Percentiles rank a stretch among this genome's conserved stretches.
phyloP scores from a whole-genome alignment of 164 flowering plant species.

The Aristolochia californica region DNA sequence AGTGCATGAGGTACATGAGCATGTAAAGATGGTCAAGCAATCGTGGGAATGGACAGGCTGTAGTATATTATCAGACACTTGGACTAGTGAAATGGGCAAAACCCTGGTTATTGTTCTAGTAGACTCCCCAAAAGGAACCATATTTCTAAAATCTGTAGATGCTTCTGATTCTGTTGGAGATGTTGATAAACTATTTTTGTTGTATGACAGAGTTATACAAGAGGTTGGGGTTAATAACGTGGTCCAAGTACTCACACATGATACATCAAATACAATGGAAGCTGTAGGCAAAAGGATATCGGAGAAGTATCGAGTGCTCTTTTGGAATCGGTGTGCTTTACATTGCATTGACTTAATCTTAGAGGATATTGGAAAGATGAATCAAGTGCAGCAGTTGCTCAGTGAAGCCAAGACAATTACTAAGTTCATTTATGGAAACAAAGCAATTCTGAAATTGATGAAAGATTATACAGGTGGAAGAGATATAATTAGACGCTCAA shows the following conservation, averaged over 20 bases:
- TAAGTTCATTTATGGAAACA: slow-evolving; percentile 32
- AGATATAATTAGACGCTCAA: slow-evolving; percentile 29
- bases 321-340: slow-evolving; percentile 51
- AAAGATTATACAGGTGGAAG: slow-evolving; percentile 15
- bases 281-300: slow-evolving; percentile 32
- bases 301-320: slow-evolving; percentile 21
- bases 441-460: slow-evolving; percentile 22
- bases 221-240: slow-evolving; percentile 53
- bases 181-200: slow-evolving; percentile 19
- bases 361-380: slow-evolving; percentile 29
- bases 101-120: slow-evolving; percentile 37
- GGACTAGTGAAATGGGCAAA: slow-evolving; percentile 39
- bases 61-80: slow-evolving; percentile 57
- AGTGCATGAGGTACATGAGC: slow-evolving; percentile 23
- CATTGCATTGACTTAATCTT: slow-evolving; percentile 53
- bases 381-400: slow-evolving; percentile 11
- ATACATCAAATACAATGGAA: slow-evolving; percentile 25
- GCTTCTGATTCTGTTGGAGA: slow-evolving; percentile 26
- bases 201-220: slow-evolving; percentile 34
- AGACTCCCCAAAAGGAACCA: slow-evolving; percentile 43
- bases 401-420: slow-evolving; percentile 37
- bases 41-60: slow-evolving; percentile 77
- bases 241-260: slow-evolving; percentile 42
- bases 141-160: slow-evolving; percentile 41
- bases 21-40: slow-evolving; percentile 25